Base-by-base conservation (phyloP, 2,329 filamentous ascomycete genomes). In the Fusarium miscanthi region DNA sequence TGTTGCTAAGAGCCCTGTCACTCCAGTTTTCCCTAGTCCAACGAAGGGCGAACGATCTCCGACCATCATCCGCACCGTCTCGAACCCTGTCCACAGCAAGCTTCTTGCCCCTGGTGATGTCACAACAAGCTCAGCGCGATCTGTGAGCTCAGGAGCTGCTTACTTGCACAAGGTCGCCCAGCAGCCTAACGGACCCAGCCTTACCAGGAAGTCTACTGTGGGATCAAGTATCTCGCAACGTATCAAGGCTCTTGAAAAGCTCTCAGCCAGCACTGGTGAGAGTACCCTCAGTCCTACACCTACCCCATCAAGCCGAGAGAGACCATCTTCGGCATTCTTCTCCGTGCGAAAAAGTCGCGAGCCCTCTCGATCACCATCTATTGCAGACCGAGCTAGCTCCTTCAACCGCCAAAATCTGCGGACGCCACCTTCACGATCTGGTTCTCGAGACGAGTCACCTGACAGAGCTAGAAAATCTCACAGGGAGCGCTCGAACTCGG, bases 161-260 rank as follows among this genome's bases (percentile, higher is more conserved):
- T 89, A 85, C 73, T 75, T 89, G 62, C 87, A 88, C 74, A 88
- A 84, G 66, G 83, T 88, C 52, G 84, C 84, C 12, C 88, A 87
- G 70, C 88, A 89, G 74, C 81, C 85, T 35, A 80, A 79, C 48
- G 81, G 81, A 19, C 79, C 87, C 19, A 86, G 87, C 57, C 78
- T 92, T 54, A 84, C 87, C 51, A 81, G 79, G 62, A 97, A 95
- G 80, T 87, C 91, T 73, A 96, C 93, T 77, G 89, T 98, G 30
- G 95, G 94, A 12, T 94, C 93, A 13, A 94, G 94, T 74, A 98
- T 99, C 68, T 97, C 95, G 6, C 94, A 95, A 80, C 92, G 96
- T 45, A 98, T 98, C 80, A 97, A 97, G 81, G 94, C 95, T 11
- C 85, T 99, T 59, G 93, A 97, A 79, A 95, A 94, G 81, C 87